Evolutionary conservation across 176 grass and related monocot species (phyloP).

Genomic region (Eragrostis nindensis): DNA sequence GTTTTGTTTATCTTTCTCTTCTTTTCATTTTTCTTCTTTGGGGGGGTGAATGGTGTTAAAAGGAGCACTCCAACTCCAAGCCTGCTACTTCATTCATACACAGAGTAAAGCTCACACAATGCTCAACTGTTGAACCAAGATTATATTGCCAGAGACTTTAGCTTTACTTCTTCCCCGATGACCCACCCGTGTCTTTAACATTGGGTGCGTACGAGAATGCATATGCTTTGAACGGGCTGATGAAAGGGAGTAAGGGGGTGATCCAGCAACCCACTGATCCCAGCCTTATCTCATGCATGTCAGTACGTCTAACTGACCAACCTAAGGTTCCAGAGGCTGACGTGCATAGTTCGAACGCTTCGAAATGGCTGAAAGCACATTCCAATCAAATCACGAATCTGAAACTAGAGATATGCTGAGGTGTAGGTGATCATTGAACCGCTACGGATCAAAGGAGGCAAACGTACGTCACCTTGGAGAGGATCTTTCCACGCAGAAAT

Average conservation of each 20-base stretch:
- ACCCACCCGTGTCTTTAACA: neutral
- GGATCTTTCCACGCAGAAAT: constrained; percentile 7
- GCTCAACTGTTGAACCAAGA: constrained; percentile 31
- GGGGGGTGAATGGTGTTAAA: constrained; percentile 58
- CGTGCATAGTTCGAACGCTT: neutral
- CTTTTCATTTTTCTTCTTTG: constrained; percentile 29
- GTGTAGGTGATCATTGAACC: constrained; percentile 25
- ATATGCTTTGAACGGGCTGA: neutral
- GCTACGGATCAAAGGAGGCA: neutral
- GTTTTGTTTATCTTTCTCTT: constrained; percentile 35
- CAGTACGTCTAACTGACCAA: neutral
- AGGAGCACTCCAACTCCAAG: constrained; percentile 58
- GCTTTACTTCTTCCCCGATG: constrained; percentile 45
- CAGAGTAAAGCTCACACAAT: constrained; percentile 51
- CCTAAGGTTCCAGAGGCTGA: neutral
- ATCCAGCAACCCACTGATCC: neutral
- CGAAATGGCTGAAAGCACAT: constrained; percentile 20
- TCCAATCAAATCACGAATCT: neutral
- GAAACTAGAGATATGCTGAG: neutral
- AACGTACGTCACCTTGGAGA: neutral
- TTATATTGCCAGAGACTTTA: neutral
- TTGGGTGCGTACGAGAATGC: neutral
- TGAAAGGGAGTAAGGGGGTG: neutral
- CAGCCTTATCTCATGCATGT: neutral
- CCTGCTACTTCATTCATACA: constrained; percentile 35